Percentiles rank a stretch among this genome's conserved stretches.
phyloP scores from a whole-genome alignment of 805 yeast species.

The Candida takata region DNA sequence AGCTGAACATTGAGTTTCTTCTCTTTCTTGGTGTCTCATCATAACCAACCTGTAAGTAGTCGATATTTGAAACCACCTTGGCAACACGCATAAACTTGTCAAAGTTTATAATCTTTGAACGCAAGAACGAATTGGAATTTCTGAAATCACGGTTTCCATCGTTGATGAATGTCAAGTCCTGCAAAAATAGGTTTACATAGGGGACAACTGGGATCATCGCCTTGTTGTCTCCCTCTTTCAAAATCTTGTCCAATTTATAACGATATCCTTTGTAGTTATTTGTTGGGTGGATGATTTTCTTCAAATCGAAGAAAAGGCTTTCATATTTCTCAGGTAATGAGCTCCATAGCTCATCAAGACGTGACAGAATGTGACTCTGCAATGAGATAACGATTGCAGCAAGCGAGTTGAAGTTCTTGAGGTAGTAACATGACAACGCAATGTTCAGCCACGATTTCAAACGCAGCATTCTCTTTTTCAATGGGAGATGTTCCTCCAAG shows the following conservation, averaged over 20 bases:
- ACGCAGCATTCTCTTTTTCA: slow-evolving; percentile 45
- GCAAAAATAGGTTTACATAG: slow-evolving; percentile 64
- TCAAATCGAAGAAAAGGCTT: slow-evolving; percentile 55
- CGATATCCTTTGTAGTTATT: slow-evolving; percentile 69
- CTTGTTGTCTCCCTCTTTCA: slow-evolving; percentile 34
- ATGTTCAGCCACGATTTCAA: slow-evolving; percentile 68
- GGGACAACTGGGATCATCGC: slow-evolving; percentile 60
- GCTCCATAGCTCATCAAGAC: slow-evolving; percentile 55
- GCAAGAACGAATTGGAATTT: slow-evolving; percentile 44
- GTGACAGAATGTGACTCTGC: slow-evolving; percentile 63
- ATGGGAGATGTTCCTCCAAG: slow-evolving; percentile 41
- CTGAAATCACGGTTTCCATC: slow-evolving; percentile 75
- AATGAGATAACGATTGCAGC: slow-evolving; percentile 74
- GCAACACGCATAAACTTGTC: slow-evolving; percentile 69
- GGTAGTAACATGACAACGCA: slow-evolving; percentile 63
- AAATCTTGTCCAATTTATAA: slow-evolving; percentile 48
- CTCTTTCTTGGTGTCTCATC: slow-evolving; percentile 20
- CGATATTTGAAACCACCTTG: slow-evolving; percentile 57
- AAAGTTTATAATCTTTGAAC: slow-evolving; percentile 52
- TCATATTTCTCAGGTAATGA: slow-evolving; percentile 51
- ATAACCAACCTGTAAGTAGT: slow-evolving; percentile 60
- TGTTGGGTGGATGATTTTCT: slow-evolving; percentile 66
- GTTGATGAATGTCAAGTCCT: slow-evolving; percentile 72
- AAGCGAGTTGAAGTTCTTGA: slow-evolving; percentile 70
- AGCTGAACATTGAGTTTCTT: slow-evolving; percentile 21